Base-by-base conservation (phyloP, 495 filamentous ascomycete species). In the Penicillium herquei region DNA sequence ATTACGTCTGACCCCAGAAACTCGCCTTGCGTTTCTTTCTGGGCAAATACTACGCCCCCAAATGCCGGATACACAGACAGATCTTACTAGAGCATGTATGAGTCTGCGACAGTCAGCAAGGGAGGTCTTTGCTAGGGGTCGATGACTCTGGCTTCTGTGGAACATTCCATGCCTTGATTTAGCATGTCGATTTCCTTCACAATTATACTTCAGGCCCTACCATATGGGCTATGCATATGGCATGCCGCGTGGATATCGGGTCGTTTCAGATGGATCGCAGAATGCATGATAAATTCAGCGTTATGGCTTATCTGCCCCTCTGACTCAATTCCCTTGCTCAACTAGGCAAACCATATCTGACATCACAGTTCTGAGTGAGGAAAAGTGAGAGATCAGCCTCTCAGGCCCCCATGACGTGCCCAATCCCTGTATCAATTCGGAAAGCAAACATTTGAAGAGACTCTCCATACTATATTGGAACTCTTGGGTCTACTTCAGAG, bases 11-110 rank as follows among this genome's bases (percentile, higher is more conserved):
- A 52, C 13, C 51, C 11, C 40, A 61, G 41, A 56, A 65, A 65
- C 11, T 62, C 58, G 14, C 55, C 58, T 6, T 46, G 33, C 8
- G 50, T 57, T 26, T 60, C 56, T 45, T 50, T 60, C 13, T 62
- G 61, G 35, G 80, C 78, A 12, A 86, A 61, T 21, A 84, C 81
- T 0, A 84, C 66, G 37, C 74, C 71, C 2, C 70, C 66, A 59
- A 76, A 79, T 14, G 69, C 63, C 30, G 63, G 61, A 55, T 80
- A 80, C 8, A 81, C 70, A 6, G 66, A 61, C 33, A 76, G 71
- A 39, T 65, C 61, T 21, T 74, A 52, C 66, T 84, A 74, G 59
- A 86, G 77, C 39, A 74, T 76, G 63, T 80, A 82, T 1, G 79
- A 50, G 41, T 68, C 75, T 58, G 9, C 31, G 39, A 7, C 4